Base-by-base conservation (phyloP, 2,329 filamentous ascomycete species). In the Amphichorda felina region DNA sequence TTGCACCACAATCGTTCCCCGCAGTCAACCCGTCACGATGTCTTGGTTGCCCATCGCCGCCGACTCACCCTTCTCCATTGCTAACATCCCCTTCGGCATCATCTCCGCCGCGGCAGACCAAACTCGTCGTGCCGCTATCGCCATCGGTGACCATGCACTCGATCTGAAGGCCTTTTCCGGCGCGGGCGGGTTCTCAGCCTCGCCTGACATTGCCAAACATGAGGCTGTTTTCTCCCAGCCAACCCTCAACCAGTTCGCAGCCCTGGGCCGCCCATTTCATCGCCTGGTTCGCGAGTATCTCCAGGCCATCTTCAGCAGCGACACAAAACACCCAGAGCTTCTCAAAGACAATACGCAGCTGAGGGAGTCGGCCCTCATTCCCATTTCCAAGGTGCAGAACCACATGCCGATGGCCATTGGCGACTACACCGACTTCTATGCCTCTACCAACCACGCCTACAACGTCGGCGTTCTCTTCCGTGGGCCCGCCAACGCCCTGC, bases 371-470 rank as follows among this genome's bases (percentile, higher is more conserved):
- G 53, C 51, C 6, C 37, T 59, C 11, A 6, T 61, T 4, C 46
- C 46, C 6, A 38, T 48, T 2, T 32, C 53, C 21, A 67, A 70
- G 4, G 70, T 79, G n/a, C 69, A 63, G 40, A 79, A 70, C 47
- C 82, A 88, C 43, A 47, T 89, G 1, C 84, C 84, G 1, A 73
- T 91, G 64, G 63, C 71, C 26, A 84, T 89, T 47, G 81, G 82
- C 22, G 84, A 89, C 51, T 89, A 89, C 53, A 85, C 83, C 2
- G 84, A 91, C 51, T 91, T 89, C 60, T 91, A 84, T 50, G 84
- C 80, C 11, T 82, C 84, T 33, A 61, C 79, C 47, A 79, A 88
- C 50, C 84, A 91, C 56, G 84, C 84, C 5, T 82, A 76, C 61
- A 60, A 59, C 45, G 66, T 82, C 8, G 82, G 82, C 4, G 69